A percentile compares a stretch with the other conserved stretches of the same genome.
phyloP scores from a whole-genome alignment of 129 eudicot species.

The Cynara cardunculus region DNA sequence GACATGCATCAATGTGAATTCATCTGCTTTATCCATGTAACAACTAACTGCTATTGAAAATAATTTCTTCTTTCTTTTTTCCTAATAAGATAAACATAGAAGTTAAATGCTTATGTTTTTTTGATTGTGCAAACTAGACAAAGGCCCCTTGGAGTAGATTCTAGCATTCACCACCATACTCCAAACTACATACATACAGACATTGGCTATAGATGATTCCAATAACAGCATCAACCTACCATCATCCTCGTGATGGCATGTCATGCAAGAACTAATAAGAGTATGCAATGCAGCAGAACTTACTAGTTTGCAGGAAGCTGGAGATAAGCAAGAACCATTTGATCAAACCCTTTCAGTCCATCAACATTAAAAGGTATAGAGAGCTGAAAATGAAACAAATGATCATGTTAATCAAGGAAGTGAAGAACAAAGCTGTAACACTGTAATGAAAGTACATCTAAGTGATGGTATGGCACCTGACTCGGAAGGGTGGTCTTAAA shows the following conservation, averaged over 20 bases:
- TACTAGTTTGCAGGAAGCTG: conserved; percentile 70
- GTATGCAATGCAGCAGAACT: conserved; percentile 6
- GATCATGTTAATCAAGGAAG: neutral
- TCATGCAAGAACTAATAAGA: neutral
- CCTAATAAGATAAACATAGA: neutral
- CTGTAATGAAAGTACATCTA: neutral
- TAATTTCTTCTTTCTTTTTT: neutral
- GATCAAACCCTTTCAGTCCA: conserved; percentile 66
- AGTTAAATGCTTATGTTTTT: neutral
- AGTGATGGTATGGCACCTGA: conserved; percentile 44
- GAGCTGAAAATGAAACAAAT: conserved; percentile 31
- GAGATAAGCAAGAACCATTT: conserved; percentile 63
- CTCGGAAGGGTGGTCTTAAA: conserved; percentile 47
- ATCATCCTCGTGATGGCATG: neutral
- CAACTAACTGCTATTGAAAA: neutral
- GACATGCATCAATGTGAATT: neutral
- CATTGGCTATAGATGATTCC: neutral
- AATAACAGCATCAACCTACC: neutral
- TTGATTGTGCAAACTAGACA: neutral
- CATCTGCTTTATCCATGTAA: neutral
- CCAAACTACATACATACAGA: neutral
- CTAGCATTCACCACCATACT: neutral
- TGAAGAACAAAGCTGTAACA: neutral
- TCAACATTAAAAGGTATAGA: conserved; percentile 47
- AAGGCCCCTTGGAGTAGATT: neutral